Conservation (phyloP, 257 asterid species). For the Forsythia suspensa region DNA sequence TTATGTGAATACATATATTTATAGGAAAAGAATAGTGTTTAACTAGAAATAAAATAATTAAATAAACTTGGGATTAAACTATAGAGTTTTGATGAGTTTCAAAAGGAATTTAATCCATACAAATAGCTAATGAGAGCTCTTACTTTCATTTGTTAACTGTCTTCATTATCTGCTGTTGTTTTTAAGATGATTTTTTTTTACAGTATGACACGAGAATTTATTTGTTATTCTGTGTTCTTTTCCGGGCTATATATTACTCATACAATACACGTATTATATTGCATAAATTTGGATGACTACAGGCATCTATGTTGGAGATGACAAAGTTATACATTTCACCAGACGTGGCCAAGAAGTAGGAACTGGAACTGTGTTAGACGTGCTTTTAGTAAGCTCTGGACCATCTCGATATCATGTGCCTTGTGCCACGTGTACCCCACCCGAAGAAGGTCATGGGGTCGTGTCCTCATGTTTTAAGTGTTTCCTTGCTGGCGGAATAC, state of each 20-base stretch:
- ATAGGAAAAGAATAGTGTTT: no score
- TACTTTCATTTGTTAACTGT: no score
- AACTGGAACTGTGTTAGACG: slow-evolving; percentile 78
- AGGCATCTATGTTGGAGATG: slow-evolving; percentile 83
- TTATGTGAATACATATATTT: no score
- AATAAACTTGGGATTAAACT: no score
- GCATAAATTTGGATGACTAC: not conserved
- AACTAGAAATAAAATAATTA: no score
- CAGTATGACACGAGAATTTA: not conserved
- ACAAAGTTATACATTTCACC: slow-evolving; percentile 83
- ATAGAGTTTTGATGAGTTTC: no score
- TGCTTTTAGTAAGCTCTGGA: slow-evolving; percentile 71
- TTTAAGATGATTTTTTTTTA: not conserved
- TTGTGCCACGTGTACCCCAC: slow-evolving; percentile 64
- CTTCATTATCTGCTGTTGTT: not conserved
- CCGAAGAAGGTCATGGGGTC: slow-evolving; percentile 74
- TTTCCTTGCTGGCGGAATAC: slow-evolving; percentile 88
- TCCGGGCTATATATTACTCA: not conserved
- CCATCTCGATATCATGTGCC: slow-evolving; percentile 54
- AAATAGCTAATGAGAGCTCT: no score
- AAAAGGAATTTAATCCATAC: no score
- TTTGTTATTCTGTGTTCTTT: not conserved
- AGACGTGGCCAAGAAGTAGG: slow-evolving; percentile 96
- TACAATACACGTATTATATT: not conserved
- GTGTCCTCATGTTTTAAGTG: slow-evolving; percentile 77